A percentile compares a stretch with the other conserved stretches of the same genome.
These are phyloP conservation scores for Powellomyces hirtus DNA, from an alignment of 192 early-diverging fungal species.

Conservation along the genomic window DNA sequence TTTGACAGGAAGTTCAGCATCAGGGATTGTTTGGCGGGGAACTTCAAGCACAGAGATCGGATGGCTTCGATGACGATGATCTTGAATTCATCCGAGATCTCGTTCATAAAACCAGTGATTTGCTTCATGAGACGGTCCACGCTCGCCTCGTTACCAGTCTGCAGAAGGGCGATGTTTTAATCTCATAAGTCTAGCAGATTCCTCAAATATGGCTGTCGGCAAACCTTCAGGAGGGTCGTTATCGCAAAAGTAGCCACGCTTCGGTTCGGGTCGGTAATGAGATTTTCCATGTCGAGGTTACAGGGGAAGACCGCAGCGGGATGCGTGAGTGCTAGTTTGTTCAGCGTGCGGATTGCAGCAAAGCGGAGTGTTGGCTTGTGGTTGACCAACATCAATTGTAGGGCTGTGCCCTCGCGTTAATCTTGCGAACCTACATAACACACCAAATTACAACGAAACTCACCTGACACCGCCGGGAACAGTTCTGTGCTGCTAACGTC, in stretches of 20 bases:
- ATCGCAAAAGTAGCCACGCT: constrained; percentile 98
- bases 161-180: not conserved
- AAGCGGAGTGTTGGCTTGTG: constrained; percentile 92
- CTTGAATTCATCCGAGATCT: constrained; percentile 99
- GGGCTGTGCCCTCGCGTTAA: constrained; percentile 56
- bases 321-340: constrained; percentile 84
- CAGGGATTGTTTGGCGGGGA: constrained; percentile 88
- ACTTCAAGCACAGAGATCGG: constrained; percentile 93
- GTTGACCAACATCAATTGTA: constrained; percentile 91
- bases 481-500: constrained; percentile 83
- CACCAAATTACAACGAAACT: constrained; percentile 10
- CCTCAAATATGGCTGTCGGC: not conserved
- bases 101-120: constrained; percentile 95
- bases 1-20: constrained; percentile 93
- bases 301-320: constrained; percentile 89
- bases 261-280: constrained; percentile 95
- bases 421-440: too few species aligned
- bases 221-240: constrained; percentile 88
- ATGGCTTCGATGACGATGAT: constrained; percentile 98
- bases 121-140: constrained; percentile 99
- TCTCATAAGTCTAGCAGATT: not conserved
- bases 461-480: constrained; percentile 86
- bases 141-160: constrained; percentile 95
- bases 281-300: constrained; percentile 97
- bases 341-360: constrained; percentile 97